phyloP scores from a whole-genome alignment of 768 basidiomycete genomes.

The Hericium rajendrae region DNA sequence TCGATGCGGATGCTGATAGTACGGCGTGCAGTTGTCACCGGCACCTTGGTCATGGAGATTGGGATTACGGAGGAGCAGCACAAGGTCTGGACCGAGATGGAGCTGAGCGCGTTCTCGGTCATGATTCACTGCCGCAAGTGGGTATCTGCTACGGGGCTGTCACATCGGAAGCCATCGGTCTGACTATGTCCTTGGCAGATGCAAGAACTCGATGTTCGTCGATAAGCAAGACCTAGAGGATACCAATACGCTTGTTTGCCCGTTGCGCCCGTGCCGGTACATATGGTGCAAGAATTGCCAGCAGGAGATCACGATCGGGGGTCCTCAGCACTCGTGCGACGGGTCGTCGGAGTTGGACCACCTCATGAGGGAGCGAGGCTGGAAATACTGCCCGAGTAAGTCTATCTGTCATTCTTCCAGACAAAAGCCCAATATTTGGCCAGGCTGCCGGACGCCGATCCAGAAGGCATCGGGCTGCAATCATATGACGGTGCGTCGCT shows the following conservation, averaged over 20 bases:
- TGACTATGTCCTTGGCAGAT: conserved; percentile 6
- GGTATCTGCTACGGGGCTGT: conserved; percentile 6
- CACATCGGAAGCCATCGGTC: too few species aligned
- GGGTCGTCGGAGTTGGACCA: conserved; percentile 22
- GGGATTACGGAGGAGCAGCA: conserved; percentile 36
- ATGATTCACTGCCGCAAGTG: conserved; percentile 43
- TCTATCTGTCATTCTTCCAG: neutral
- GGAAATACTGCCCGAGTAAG: conserved; percentile 27
- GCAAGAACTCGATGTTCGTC: conserved; percentile 17
- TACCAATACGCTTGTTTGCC: conserved; percentile 18
- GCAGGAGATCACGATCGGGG: conserved; percentile 13
- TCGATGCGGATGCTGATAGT: neutral
- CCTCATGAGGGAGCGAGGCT: conserved; percentile 21
- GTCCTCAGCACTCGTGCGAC: conserved; percentile 22
- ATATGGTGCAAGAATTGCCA: conserved; percentile 26
- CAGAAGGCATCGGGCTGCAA: neutral
- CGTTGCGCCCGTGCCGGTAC: conserved; percentile 20
- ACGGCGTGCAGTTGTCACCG: conserved; percentile 27
- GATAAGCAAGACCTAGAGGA: conserved; percentile 20
- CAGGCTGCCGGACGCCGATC: neutral
- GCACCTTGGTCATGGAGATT: conserved; percentile 30
- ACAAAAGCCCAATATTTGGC: neutral
- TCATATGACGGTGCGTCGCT: neutral
- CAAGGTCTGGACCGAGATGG: conserved; percentile 34
- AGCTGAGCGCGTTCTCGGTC: conserved; percentile 33